Evolutionary conservation across 139 green algal species (phyloP).

Genomic region (Coelastrella sp.): DNA sequence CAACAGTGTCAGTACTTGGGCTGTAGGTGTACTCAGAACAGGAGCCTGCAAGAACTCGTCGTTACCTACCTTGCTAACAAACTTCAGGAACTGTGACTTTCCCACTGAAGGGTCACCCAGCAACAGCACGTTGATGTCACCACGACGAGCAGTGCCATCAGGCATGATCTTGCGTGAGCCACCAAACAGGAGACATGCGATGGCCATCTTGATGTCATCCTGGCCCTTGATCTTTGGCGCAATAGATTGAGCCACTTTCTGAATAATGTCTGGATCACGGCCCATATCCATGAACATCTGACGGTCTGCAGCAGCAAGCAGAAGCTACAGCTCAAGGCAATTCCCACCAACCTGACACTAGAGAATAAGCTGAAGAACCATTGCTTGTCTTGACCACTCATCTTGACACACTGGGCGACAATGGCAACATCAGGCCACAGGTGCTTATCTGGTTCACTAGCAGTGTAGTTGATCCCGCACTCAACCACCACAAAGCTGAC

Average conservation of each 20-base stretch:
- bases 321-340: neutral
- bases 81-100: constrained; percentile 99
- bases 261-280: constrained; percentile 61
- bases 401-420: too few relatives aligned
- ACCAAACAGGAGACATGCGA: constrained; percentile 97
- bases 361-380: too few relatives aligned
- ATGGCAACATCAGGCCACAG: too few relatives aligned
- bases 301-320: constrained; percentile 61
- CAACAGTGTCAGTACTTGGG: too few relatives aligned
- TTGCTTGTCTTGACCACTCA: too few relatives aligned
- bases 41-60: too few relatives aligned
- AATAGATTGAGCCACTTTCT: constrained; percentile 84
- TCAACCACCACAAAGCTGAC: neutral
- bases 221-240: constrained; percentile 97
- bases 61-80: constrained; percentile 76
- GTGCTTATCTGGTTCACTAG: too few relatives aligned
- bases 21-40: too few relatives aligned
- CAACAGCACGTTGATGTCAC: constrained; percentile 99
- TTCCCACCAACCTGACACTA: too few relatives aligned
- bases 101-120: constrained; percentile 97
- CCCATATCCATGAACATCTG: constrained; percentile 79
- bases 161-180: constrained; percentile 93
- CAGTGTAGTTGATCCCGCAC: too few relatives aligned
- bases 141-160: constrained; percentile 88
- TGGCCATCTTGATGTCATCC: constrained; percentile 95